These are phyloP conservation scores for Lentinus tigrinus DNA, from an alignment of 768 basidiomycete genomes.

Conservation along the genomic window DNA sequence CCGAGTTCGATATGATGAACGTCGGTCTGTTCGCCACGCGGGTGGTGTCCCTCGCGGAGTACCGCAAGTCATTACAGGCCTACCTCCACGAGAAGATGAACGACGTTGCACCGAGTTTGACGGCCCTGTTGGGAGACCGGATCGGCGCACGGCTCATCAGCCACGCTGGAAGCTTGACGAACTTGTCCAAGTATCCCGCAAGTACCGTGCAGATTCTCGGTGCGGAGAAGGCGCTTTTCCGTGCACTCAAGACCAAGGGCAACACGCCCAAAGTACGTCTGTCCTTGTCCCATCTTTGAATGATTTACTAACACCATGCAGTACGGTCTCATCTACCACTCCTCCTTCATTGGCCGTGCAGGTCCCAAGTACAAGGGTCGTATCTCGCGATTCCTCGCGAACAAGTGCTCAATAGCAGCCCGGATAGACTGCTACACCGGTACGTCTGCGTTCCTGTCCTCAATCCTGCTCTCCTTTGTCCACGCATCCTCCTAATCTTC, in stretches of 20 bases:
- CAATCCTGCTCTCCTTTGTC: neutral
- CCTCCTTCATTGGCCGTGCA: slow-evolving; percentile 93
- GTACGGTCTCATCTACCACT: slow-evolving; percentile 98
- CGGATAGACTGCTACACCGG: slow-evolving; percentile 95
- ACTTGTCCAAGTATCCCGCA: slow-evolving; percentile 96
- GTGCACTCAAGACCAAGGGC: slow-evolving; percentile 97
- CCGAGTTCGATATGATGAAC: slow-evolving; percentile 94
- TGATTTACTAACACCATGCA: slow-evolving; percentile 30
- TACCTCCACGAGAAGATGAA: slow-evolving; percentile 98
- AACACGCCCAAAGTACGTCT: slow-evolving; percentile 88
- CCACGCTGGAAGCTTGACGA: slow-evolving; percentile 95
- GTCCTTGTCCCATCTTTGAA: neutral
- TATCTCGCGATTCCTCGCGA: slow-evolving; percentile 97
- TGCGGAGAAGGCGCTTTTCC: slow-evolving; percentile 96
- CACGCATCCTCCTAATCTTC: neutral
- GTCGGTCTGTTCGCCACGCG: slow-evolving; percentile 88
- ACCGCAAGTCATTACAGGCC: slow-evolving; percentile 84
- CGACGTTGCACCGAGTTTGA: slow-evolving; percentile 90
- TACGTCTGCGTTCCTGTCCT: slow-evolving; percentile 30
- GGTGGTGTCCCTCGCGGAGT: slow-evolving; percentile 89
- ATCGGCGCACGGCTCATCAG: slow-evolving; percentile 92
- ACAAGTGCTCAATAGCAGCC: slow-evolving; percentile 97
- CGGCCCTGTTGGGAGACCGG: slow-evolving; percentile 86
- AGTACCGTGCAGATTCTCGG: slow-evolving; percentile 98
- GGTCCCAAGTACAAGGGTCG: slow-evolving; percentile 94